These are phyloP conservation scores for Ottelia alismoides DNA, from an alignment of 106 monocot species.

Conservation along the genomic window DNA sequence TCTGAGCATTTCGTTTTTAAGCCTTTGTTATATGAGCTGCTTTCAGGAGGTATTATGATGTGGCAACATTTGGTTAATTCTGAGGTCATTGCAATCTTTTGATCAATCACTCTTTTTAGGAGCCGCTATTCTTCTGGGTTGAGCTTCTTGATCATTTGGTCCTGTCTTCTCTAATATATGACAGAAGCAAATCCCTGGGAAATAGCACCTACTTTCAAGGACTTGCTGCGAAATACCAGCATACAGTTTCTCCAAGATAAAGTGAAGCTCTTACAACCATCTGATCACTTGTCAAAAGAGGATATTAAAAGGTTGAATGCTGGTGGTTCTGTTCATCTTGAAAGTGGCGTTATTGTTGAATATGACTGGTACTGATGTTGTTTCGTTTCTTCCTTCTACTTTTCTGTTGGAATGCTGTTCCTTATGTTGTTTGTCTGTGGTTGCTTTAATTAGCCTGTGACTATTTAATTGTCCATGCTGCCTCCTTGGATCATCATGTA, in stretches of 20 bases:
- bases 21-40: slow-evolving; percentile 91
- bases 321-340: slow-evolving; percentile 76
- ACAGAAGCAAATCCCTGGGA: slow-evolving; percentile 98
- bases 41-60: slow-evolving; percentile 60
- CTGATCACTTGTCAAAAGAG: slow-evolving; percentile 35
- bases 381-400: no score
- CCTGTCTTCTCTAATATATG: not conserved
- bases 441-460: no score
- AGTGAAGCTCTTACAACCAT: slow-evolving; percentile 69
- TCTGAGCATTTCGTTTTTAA: slow-evolving; percentile 96
- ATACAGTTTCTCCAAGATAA: slow-evolving; percentile 69
- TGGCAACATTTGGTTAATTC: not conserved
- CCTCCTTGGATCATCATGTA: no score
- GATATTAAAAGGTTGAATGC: slow-evolving; percentile 17
- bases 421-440: no score
- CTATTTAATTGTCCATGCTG: no score
- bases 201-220: slow-evolving; percentile 83
- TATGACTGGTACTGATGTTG: slow-evolving; percentile 94
- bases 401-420: no score
- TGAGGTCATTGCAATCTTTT: not conserved
- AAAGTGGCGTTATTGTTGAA: slow-evolving; percentile 76
- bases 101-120: not conserved
- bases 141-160: not conserved
- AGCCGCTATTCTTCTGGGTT: no score
- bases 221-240: slow-evolving; percentile 67